A percentile compares a stretch with the other conserved stretches of the same genome.
phyloP scores from a whole-genome alignment of 306 rosid species.

The Begonia loranthoides region DNA sequence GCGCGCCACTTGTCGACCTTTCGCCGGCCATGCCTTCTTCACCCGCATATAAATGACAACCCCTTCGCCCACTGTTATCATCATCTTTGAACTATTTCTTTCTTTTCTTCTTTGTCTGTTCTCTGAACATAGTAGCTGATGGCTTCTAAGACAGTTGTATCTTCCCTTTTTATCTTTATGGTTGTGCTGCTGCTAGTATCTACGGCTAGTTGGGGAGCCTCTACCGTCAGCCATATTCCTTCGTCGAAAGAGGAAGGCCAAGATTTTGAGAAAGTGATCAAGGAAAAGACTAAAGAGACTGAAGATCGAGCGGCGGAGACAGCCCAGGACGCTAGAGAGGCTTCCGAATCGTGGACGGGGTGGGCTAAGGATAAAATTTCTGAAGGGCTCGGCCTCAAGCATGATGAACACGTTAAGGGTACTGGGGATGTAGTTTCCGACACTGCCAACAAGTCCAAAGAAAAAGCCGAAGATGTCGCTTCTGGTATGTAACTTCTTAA shows the following conservation, averaged over 20 bases:
- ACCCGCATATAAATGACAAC: too few species aligned
- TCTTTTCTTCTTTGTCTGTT: too few species aligned
- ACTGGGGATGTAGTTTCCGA: constrained; percentile 15
- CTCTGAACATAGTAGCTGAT: not conserved
- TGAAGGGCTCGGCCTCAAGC: constrained; percentile 55
- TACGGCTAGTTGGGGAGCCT: constrained; percentile 14
- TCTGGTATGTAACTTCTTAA: constrained; percentile 33
- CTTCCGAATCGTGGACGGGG: constrained; percentile 56
- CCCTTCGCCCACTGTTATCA: too few species aligned
- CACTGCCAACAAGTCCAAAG: constrained; percentile 24
- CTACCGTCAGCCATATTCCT: constrained; percentile 18
- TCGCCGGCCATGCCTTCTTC: too few species aligned
- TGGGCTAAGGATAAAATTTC: constrained; percentile 75
- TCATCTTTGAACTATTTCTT: too few species aligned
- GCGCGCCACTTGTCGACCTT: too few species aligned
- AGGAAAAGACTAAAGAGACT: constrained; percentile 12
- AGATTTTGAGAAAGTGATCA: constrained; percentile 16
- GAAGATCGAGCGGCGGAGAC: constrained; percentile 21
- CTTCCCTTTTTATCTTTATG: not conserved
- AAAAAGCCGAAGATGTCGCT: constrained; percentile 19
- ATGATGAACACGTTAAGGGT: constrained; percentile 12
- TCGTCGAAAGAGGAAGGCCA: constrained; percentile 29
- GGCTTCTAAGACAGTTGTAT: not conserved
- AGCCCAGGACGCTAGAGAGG: constrained; percentile 24
- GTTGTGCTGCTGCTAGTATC: constrained; percentile 6